Evolutionary conservation across 108 stramenopile species (phyloP), one percentile per base, ranked within the genome.

Genomic region (Nitzschia inconspicua): DNA sequence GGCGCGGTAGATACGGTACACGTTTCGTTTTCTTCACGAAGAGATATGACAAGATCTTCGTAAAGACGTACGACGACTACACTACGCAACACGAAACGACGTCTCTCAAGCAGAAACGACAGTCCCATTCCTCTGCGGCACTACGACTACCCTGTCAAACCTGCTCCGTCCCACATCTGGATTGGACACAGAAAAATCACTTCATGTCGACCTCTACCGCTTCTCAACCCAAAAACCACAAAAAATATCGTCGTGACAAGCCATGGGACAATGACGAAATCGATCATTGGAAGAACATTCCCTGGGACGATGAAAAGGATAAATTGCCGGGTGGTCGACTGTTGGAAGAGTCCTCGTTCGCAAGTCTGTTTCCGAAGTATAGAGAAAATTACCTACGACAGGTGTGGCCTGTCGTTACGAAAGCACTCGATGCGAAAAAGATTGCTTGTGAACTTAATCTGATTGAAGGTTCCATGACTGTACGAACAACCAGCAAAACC

Each of bases 391-490:
- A 99, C 66, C 77, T 99, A 24, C 80, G 97, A 27, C 96, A 99
- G 72, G 85, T 96, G 7, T 98, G 99, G 99, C 96, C 97, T 0
- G 68, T 96, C 13, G 87, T 99, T 31, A 99, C 99, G 5, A 80
- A 79, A 25, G 72, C 89, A 14, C 79, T 99, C 28, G 96, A 97
- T 75, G 68, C 60, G 23, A 39, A 68, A 26, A 79, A 78, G 41
- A 78, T 95, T 48, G 77, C 86, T 7, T 95, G 90, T 54, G 85
- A 92, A 47, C 57, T 91, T 32, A 84, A 92, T 64, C 62, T 99
- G 22, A 83, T 98, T 9, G 99, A 99, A 72, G 99, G 99, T 26
- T 94, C 92, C 43, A 98, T 99, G 98, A 98, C 98, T 3, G 99
- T 99, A 25, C 78, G 84, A 11, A 99, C 99, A 13, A 98, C 99